Base-by-base conservation (phyloP, 1,284 basidiomycete genomes). In the Cutaneotrichosporon mucoides region DNA sequence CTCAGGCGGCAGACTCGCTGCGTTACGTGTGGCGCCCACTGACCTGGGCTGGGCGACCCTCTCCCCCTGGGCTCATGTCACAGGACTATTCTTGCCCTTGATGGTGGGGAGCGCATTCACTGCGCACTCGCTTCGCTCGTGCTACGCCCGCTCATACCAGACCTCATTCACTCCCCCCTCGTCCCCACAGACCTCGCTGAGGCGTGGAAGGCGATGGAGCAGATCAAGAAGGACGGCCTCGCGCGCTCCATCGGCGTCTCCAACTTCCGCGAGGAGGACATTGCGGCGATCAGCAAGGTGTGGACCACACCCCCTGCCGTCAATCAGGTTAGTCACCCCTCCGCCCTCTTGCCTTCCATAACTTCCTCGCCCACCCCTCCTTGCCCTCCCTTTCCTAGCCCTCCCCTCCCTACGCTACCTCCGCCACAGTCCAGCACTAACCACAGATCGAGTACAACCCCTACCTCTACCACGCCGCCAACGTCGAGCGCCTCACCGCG, bases 191-290 rank as follows among this genome's bases (percentile, higher is more conserved):
- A 62, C 43, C 55, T 71, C 34, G 55, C 66, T 24, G 73, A 76
- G 37, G 68, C 69, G 12, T 93, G 90, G 90, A 82, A 82, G 63
- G 81, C 82, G 11, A 82, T 92, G 81, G 89, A 91, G 71, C 83
- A 81, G 47, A 76, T 87, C 52, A 82, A 88, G 75, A 77, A 77
- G 50, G 84, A 84, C 49, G 88, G 88, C 1, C 76, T 90, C 48
- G 80, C 88, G 42, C 87, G 83, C 74, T 86, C 85, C 44, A 89
- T 94, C 60, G 92, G 92, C 1, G 89, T 95, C 12, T 89, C 87
- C 56, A 94, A 94, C 79, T 92, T 88, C 75, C 82, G 81, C 13
- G 81, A 86, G 15, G 78, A 84, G 60, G 82, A 92, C 65, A 76
- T 93, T 46, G 76, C 85, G 61, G 47, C 33, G 47, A 34, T 56